Conservation (phyloP, 495 filamentous ascomycete species). For the Hypoxylon lienhwacheense region DNA sequence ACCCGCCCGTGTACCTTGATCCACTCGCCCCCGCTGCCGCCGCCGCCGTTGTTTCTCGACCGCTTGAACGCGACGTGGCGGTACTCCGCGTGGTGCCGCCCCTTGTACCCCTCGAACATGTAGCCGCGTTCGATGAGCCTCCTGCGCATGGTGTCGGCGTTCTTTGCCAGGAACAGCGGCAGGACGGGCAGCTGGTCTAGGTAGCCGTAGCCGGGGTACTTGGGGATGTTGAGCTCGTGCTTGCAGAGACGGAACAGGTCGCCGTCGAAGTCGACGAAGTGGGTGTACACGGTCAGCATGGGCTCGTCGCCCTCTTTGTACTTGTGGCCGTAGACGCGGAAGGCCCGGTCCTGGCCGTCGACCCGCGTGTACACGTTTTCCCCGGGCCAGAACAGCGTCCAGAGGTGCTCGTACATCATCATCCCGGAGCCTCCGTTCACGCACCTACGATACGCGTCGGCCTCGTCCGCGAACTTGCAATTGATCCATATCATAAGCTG, state of each 20-base stretch:
- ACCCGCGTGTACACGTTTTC: slow-evolving; percentile 35
- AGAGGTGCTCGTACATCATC: slow-evolving; percentile 42
- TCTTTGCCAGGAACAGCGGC: slow-evolving; percentile 36
- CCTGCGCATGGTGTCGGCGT: slow-evolving; percentile 23
- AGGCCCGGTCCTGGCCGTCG: slow-evolving; percentile 36
- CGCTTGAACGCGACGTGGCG: slow-evolving; percentile 37
- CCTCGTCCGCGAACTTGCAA: slow-evolving; percentile 39
- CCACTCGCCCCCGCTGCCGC: slow-evolving; percentile 31
- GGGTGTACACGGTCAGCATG: slow-evolving; percentile 12
- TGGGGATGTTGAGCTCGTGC: slow-evolving; percentile 25
- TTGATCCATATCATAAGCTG: slow-evolving; percentile 44
- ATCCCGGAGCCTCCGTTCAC: slow-evolving; percentile 26
- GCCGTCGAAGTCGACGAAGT: slow-evolving; percentile 44
- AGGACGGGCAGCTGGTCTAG: slow-evolving; percentile 32
- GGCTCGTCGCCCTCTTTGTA: slow-evolving; percentile 28
- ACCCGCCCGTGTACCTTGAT: slow-evolving; percentile 39
- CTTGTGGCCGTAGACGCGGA: slow-evolving; percentile 24
- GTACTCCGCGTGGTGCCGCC: slow-evolving; percentile 39
- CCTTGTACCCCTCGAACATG: slow-evolving; percentile 40
- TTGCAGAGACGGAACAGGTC: slow-evolving; percentile 33
- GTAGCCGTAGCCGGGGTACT: slow-evolving; percentile 35
- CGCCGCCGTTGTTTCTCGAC: too few relatives aligned
- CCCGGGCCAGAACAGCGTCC: slow-evolving; percentile 42
- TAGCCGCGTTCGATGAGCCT: slow-evolving; percentile 37
- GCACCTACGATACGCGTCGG: slow-evolving; percentile 39